These are phyloP conservation scores for Tricholoma hemisulphureum DNA, from an alignment of 768 basidiomycete genomes.

Conservation along the genomic window DNA sequence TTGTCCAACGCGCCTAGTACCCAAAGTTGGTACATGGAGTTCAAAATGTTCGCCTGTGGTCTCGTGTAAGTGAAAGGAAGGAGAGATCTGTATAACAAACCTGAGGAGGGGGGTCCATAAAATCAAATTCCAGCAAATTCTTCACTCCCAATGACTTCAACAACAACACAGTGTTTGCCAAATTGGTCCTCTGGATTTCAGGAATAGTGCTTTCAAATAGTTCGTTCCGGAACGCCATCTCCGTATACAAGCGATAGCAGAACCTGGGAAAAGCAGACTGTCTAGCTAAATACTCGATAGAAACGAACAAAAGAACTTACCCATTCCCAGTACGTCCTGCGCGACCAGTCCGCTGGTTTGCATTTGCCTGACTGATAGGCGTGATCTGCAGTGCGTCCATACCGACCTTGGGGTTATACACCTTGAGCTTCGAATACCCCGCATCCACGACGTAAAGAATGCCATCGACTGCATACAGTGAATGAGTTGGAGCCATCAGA, in stretches of 20 bases:
- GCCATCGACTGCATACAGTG: constrained; percentile 71
- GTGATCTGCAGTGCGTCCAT: constrained; percentile 99
- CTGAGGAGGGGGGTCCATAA: constrained; percentile 99
- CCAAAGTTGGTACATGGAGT: constrained; percentile 99
- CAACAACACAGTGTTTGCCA: constrained; percentile 93
- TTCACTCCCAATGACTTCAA: constrained; percentile 97
- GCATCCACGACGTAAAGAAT: constrained; percentile 96
- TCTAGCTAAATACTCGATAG: neutral
- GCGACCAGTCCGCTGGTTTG: constrained; percentile 92
- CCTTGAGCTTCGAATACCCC: constrained; percentile 96
- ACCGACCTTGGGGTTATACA: constrained; percentile 98
- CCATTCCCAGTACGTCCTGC: constrained; percentile 96
- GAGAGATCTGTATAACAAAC: constrained; percentile 34
- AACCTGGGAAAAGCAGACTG: constrained; percentile 49
- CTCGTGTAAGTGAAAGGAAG: neutral
- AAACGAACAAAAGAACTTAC: constrained; percentile 42
- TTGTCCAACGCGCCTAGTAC: constrained; percentile 97
- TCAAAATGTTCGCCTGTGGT: constrained; percentile 86
- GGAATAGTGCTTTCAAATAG: constrained; percentile 95
- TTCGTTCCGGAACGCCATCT: constrained; percentile 95
- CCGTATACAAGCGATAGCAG: constrained; percentile 96
- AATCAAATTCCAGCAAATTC: constrained; percentile 96
- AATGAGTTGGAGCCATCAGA: constrained; percentile 8
- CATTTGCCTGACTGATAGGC: constrained; percentile 98
- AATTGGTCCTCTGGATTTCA: constrained; percentile 96